A percentile compares a stretch with the other conserved stretches of the same genome.
phyloP scores from a whole-genome alignment of 2,329 filamentous ascomycete species.

The Cladosporium oxysporum region DNA sequence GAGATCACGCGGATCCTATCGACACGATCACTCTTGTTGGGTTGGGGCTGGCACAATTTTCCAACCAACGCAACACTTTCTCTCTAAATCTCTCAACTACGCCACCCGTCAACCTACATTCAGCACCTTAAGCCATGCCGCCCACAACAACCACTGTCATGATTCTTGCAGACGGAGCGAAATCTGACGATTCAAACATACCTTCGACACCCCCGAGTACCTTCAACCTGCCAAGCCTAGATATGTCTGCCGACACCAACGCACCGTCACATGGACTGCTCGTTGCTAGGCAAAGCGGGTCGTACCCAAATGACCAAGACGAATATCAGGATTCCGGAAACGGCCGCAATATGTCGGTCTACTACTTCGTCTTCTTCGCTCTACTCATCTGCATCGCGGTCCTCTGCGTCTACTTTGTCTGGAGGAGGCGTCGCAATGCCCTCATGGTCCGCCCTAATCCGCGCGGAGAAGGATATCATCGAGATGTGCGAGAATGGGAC shows the following conservation, averaged over 20 bases:
- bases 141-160: neutral
- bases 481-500: constrained; percentile 42
- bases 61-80: neutral
- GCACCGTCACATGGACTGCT: neutral
- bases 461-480: neutral
- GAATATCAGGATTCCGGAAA: constrained; percentile 22
- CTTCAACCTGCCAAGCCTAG: neutral
- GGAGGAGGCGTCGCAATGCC: constrained; percentile 45
- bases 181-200: neutral
- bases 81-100: neutral
- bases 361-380: constrained; percentile 60
- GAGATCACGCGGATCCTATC: neutral
- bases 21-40: neutral
- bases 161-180: neutral
- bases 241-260: neutral
- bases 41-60: neutral
- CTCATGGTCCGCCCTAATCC: constrained; percentile 31
- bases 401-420: constrained; percentile 47
- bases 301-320: constrained; percentile 10
- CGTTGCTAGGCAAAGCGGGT: constrained; percentile 1
- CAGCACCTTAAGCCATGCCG: neutral
- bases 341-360: constrained; percentile 41
- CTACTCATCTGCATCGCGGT: constrained; percentile 52
- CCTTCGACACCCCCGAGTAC: neutral
- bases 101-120: neutral